Conservation (phyloP, 2,329 filamentous ascomycete species). For the Colletotrichum eleusines region DNA sequence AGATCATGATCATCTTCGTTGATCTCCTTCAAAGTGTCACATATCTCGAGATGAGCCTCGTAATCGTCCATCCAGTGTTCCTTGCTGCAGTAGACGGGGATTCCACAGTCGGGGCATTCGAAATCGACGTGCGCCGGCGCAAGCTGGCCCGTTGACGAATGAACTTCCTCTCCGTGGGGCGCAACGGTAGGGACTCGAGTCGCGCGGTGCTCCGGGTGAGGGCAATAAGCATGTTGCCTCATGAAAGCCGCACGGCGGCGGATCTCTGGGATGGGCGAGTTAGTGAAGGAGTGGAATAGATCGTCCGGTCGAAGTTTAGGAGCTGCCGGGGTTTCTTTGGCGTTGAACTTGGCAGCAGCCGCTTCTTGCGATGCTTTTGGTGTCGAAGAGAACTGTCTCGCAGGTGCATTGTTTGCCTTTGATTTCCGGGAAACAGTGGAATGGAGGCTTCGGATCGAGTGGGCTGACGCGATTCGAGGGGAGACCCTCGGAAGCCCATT, state of each 20-base stretch:
- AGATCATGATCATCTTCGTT: conserved; percentile 99
- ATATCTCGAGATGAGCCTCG: conserved; percentile 91
- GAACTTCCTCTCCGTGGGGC: conserved; percentile 72
- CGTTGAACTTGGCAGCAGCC: conserved; percentile 44
- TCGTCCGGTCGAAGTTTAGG: conserved; percentile 75
- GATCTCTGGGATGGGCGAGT: conserved; percentile 90
- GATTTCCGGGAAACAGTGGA: conserved; percentile 42
- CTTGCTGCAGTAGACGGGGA: conserved; percentile 93
- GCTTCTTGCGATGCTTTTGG: conserved; percentile 47
- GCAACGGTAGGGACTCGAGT: conserved; percentile 76
- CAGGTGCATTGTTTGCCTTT: conserved; percentile 38
- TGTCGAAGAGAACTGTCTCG: conserved; percentile 51
- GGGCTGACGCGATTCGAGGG: conserved; percentile 45
- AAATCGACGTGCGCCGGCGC: conserved; percentile 88
- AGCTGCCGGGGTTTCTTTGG: conserved; percentile 45
- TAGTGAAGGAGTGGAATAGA: conserved; percentile 92
- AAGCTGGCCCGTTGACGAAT: conserved; percentile 65
- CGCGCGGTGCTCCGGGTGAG: conserved; percentile 87
- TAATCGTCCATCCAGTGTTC: conserved; percentile 98
- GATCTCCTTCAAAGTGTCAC: conserved; percentile 89
- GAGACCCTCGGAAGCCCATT: conserved; percentile 18
- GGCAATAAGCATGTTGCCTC: conserved; percentile 92
- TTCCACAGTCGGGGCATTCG: conserved; percentile 95
- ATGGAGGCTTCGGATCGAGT: conserved; percentile 48
- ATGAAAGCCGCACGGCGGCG: conserved; percentile 90